A percentile compares a stretch with the other conserved stretches of the same genome.
phyloP scores from a whole-genome alignment of 2,329 filamentous ascomycete species.

The Tricladium varicosporioides region DNA sequence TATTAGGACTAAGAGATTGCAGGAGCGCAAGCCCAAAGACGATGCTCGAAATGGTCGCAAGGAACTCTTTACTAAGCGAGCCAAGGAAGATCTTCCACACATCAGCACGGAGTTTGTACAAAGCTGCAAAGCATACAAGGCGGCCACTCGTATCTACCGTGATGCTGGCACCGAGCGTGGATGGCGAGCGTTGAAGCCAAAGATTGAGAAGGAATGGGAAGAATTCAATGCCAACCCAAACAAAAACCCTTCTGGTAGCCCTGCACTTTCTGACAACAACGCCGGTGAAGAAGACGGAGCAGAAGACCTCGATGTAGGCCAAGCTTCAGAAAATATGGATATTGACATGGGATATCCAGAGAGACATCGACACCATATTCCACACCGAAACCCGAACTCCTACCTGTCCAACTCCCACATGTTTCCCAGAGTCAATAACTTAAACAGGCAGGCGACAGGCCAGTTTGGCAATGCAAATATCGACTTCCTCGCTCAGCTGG shows the following conservation, averaged over 20 bases:
- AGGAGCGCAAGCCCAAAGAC: slow-evolving; percentile 26
- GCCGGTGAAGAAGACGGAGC: slow-evolving; percentile 2
- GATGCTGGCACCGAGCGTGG: slow-evolving; percentile 32
- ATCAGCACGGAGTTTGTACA: slow-evolving; percentile 28
- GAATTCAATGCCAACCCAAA: slow-evolving; percentile 1
- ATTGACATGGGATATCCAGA: too few relatives aligned
- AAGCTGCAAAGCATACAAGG: slow-evolving; percentile 26
- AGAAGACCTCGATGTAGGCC: neutral
- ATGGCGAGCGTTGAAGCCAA: slow-evolving; percentile 32
- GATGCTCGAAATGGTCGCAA: slow-evolving; percentile 27
- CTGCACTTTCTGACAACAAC: neutral
- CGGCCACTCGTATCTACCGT: slow-evolving; percentile 31
- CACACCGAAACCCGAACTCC: too few relatives aligned
- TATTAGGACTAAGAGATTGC: slow-evolving; percentile 22
- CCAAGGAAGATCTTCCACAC: slow-evolving; percentile 28
- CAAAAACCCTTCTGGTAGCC: neutral
- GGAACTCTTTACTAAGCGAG: slow-evolving; percentile 26
- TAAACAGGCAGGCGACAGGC: too few relatives aligned
- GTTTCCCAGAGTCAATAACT: too few relatives aligned
- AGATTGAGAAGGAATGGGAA: slow-evolving; percentile 30
- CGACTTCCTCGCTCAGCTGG: neutral
- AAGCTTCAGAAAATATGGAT: neutral
- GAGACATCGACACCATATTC: too few relatives aligned
- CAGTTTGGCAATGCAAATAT: too few relatives aligned
- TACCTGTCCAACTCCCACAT: too few relatives aligned